phyloP scores from a whole-genome alignment of 768 basidiomycete genomes.

The Suillus fuscotomentosus region DNA sequence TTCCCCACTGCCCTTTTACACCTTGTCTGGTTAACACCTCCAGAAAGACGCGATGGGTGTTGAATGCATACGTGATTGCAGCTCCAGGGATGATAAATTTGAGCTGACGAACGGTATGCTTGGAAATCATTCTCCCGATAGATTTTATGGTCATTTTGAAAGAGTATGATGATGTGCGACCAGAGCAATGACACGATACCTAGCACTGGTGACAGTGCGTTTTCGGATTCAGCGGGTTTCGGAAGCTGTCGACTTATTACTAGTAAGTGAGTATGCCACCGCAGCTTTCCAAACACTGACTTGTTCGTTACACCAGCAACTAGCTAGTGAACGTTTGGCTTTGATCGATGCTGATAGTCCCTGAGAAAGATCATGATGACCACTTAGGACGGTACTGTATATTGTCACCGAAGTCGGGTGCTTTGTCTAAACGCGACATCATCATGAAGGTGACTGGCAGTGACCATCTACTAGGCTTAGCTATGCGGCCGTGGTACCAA shows the following conservation, averaged over 20 bases:
- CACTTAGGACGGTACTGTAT: not conserved
- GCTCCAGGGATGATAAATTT: constrained; percentile 77
- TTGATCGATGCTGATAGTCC: not conserved
- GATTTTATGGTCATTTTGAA: constrained; percentile 18
- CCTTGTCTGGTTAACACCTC: constrained; percentile 34
- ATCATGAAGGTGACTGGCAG: not conserved
- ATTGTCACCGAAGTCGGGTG: not conserved
- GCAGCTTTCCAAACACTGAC: not conserved
- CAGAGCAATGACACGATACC: not conserved
- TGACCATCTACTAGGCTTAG: not conserved
- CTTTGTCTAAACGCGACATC: not conserved
- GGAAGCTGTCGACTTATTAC: not conserved
- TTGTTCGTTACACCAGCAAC: not conserved
- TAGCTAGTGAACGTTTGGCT: not conserved
- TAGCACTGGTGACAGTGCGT: too few relatives aligned
- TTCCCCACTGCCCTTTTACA: constrained; percentile 44
- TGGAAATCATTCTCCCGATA: constrained; percentile 26
- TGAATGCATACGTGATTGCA: constrained; percentile 58
- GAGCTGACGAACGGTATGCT: constrained; percentile 65
- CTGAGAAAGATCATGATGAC: not conserved
- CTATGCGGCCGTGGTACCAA: not conserved
- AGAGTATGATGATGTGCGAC: not conserved
- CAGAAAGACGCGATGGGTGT: constrained; percentile 52
- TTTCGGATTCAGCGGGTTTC: not conserved
- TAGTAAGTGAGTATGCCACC: not conserved